These are phyloP conservation scores for Taphrina deformans DNA, from an alignment of 1,139 yeast genomes.

Conservation along the genomic window DNA sequence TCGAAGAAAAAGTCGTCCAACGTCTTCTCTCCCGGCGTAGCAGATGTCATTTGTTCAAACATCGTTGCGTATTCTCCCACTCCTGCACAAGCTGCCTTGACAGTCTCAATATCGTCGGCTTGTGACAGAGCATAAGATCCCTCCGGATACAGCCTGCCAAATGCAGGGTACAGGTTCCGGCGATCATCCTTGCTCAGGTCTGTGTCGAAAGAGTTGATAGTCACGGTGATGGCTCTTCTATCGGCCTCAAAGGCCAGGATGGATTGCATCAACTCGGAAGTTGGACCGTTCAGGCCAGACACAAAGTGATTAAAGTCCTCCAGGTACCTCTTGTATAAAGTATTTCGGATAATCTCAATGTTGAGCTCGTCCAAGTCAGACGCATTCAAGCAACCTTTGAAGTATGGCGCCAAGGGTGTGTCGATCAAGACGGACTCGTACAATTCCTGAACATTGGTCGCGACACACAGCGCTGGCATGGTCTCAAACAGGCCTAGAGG, in stretches of 20 bases:
- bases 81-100: constrained; percentile 68
- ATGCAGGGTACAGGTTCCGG: constrained; percentile 66
- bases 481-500: constrained; percentile 99
- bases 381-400: constrained; percentile 85
- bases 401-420: constrained; percentile 95
- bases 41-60: constrained; percentile 51
- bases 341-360: constrained; percentile 90
- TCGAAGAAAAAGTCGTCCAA: constrained; percentile 92
- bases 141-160: constrained; percentile 78
- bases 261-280: constrained; percentile 74
- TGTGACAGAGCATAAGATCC: constrained; percentile 69
- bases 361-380: constrained; percentile 93
- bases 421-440: constrained; percentile 94
- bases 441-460: constrained; percentile 88
- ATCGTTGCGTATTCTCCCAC: constrained; percentile 74
- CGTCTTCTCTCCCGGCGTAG: constrained; percentile 53
- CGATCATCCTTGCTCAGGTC: constrained; percentile 74
- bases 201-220: constrained; percentile 82
- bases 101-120: constrained; percentile 83
- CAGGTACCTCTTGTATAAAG: constrained; percentile 85
- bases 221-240: constrained; percentile 86
- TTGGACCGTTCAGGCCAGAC: constrained; percentile 66
- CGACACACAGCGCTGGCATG: constrained; percentile 88
- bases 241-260: constrained; percentile 90
- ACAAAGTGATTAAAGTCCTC: constrained; percentile 80